Evolutionary conservation across 176 grass and related monocot species (phyloP), one percentile per base, ranked within the genome.

Genomic region (Saccharum spontaneum): DNA sequence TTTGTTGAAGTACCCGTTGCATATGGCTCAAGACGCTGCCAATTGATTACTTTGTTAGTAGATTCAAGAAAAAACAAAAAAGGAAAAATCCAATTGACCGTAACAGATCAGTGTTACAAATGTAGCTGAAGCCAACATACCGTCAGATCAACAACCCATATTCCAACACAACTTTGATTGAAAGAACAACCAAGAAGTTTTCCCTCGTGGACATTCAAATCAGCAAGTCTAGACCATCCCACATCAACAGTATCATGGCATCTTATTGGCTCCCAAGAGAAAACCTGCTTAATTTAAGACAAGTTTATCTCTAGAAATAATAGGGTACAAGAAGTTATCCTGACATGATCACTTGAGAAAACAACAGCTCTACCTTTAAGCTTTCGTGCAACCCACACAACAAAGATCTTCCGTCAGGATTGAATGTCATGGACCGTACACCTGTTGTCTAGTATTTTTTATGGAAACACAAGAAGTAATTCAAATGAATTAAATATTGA

Each of bases 151-250:
- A 99, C 92, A 10, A 99, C 94, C 97, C 97, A 99, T 86, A 99
- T 89, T 88, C 94, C 97, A 86, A 99, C 97, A 99, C 94, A 99
- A 87, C 97, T 96, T 85, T 97, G 97, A 91, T 99, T 99, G 49
- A 88, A 99, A 66, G 97, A 99, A 85, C 97, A 99, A 71, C 97
- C 97, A 84, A 99, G 92, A 89, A 97, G 93, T 95, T 99, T 99
- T 73, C 94, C 92, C 78, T 99, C 97, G 14, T 99, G 97, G 23
- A 94, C 90, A 83, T 99, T 99, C 54, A 97, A 83, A 92, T 99
- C 97, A 86, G 97, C 95, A 70, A 99, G 41, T 89, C 79, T 96
- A 72, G 97, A 99, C 97, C 97, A 99, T 66, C 97, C 97, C 40
- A 99, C 92, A 87, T 97, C 97, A 7, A 99, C 92, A 75, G 97